Conservation (phyloP, 2,329 filamentous ascomycete genomes). For the Scedosporium minutisporum region DNA sequence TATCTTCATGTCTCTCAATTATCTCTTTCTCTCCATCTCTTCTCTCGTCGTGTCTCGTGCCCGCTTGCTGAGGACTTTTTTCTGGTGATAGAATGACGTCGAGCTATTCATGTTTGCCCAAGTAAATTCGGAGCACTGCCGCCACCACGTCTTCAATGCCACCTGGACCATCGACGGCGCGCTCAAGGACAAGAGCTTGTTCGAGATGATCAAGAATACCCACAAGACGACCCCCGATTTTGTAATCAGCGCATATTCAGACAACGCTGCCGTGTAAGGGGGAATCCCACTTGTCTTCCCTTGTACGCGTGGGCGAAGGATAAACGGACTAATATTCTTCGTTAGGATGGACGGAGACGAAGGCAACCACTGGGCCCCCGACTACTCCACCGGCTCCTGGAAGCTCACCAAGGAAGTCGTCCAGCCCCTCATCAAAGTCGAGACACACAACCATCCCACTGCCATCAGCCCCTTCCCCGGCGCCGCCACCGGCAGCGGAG, state of each 20-base stretch:
- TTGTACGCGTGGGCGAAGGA: background rate
- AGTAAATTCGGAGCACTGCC: conserved; percentile 93
- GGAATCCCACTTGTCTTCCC: conserved; percentile 8
- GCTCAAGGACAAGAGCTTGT: conserved; percentile 69
- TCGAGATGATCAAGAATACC: conserved; percentile 94
- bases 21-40: too few relatives aligned
- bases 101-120: conserved; percentile 99
- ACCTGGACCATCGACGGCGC: conserved; percentile 90
- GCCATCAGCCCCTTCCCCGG: conserved; percentile 89
- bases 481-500: conserved; percentile 88
- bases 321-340: conserved; percentile 5
- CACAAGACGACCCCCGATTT: conserved; percentile 71
- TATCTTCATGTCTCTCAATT: background rate
- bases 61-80: background rate
- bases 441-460: conserved; percentile 96
- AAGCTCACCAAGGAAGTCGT: conserved; percentile 75
- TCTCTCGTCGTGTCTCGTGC: too few relatives aligned
- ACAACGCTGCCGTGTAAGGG: conserved; percentile 77
- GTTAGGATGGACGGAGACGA: conserved; percentile 24
- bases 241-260: conserved; percentile 93
- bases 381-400: conserved; percentile 80
- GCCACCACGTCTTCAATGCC: conserved; percentile 88
- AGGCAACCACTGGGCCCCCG: conserved; percentile 67
- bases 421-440: conserved; percentile 86
- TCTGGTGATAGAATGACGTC: conserved; percentile 51